Percentiles rank a stretch among this genome's conserved stretches.
phyloP scores from a whole-genome alignment of 2,329 filamentous ascomycete species.

The Diaporthe sp. region DNA sequence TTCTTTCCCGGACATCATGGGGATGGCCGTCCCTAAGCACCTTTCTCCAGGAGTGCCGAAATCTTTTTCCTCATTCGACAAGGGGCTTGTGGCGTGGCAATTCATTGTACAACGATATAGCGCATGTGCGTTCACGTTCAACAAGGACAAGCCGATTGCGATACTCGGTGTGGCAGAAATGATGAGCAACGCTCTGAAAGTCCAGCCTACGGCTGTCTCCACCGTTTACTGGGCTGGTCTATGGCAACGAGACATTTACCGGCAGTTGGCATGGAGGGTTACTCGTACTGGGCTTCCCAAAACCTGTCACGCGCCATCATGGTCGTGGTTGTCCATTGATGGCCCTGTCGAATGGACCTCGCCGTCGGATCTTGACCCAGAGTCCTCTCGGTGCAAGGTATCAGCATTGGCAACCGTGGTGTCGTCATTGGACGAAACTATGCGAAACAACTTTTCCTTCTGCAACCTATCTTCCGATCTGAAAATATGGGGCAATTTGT shows the following conservation, averaged over 20 bases:
- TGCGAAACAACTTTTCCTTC: background rate
- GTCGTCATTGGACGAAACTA: no score
- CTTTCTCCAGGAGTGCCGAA: background rate
- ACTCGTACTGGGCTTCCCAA: background rate
- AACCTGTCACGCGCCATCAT: background rate
- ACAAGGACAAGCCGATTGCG: background rate
- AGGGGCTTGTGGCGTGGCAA: background rate
- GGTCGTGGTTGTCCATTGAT: background rate
- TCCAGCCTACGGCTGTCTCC: background rate
- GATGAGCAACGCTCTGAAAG: background rate
- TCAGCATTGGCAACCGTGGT: background rate
- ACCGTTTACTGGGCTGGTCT: background rate
- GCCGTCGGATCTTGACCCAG: background rate
- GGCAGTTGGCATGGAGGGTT: background rate
- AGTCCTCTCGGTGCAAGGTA: background rate
- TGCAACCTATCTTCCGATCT: background rate
- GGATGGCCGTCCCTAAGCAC: background rate
- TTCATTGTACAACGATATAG: background rate
- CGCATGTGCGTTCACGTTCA: background rate
- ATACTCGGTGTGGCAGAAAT: background rate
- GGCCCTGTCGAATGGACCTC: background rate
- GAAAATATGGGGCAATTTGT: background rate
- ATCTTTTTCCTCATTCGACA: background rate
- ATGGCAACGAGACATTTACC: background rate
- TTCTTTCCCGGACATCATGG: background rate